Evolutionary conservation across 345 rosid species (phyloP).

Genomic region (Populus ilicifolia): DNA sequence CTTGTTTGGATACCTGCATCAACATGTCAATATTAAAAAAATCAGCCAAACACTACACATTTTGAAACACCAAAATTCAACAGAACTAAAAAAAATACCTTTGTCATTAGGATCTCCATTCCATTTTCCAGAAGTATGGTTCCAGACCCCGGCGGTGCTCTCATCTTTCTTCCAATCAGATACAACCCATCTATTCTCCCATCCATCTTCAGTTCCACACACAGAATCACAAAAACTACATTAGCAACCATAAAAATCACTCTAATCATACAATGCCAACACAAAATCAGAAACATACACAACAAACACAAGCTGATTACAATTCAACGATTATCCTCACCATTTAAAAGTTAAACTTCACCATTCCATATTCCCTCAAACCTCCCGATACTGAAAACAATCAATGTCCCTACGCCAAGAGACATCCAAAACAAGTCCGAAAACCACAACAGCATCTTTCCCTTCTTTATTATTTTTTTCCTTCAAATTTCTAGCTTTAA

Average conservation of each 20-base stretch:
- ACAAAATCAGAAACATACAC: not conserved
- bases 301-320: not conserved
- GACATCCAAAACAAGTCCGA: not conserved
- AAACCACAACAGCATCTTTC: not conserved
- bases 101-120: slow-evolving; percentile 77
- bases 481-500: not conserved
- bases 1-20: slow-evolving; percentile 89
- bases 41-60: not conserved
- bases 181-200: slow-evolving; percentile 87
- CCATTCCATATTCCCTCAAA: not conserved
- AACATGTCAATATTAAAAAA: not conserved
- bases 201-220: slow-evolving; percentile 55
- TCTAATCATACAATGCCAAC: not conserved
- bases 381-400: not conserved
- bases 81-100: slow-evolving; percentile 39
- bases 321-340: not conserved
- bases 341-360: not conserved
- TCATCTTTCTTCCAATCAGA: slow-evolving; percentile 97
- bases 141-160: slow-evolving; percentile 84
- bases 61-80: not conserved
- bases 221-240: not conserved
- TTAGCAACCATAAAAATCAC: not conserved
- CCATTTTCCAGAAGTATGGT: slow-evolving; percentile 91
- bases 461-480: too few relatives aligned
- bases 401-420: not conserved